These are phyloP conservation scores for Talaromyces rugulosus DNA, from an alignment of 2,329 filamentous ascomycete species.

Conservation along the genomic window DNA sequence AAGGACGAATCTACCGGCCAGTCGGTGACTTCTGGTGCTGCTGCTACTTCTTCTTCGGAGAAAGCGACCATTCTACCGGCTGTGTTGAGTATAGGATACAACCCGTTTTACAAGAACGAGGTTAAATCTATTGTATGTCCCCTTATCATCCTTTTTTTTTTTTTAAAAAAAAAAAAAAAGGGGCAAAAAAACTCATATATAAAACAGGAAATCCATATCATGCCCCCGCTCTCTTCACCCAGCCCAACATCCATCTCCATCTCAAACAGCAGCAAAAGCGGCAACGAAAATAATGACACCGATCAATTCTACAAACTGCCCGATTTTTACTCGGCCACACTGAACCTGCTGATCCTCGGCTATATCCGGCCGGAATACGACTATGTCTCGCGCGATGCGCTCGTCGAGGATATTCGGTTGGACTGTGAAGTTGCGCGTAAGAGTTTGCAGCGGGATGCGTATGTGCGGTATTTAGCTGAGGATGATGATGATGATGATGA, in stretches of 20 bases:
- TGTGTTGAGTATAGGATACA: slow-evolving; percentile 94
- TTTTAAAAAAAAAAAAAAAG: neutral
- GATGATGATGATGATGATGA: slow-evolving; percentile 26
- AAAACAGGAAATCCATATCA: slow-evolving; percentile 71
- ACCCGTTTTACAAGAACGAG: slow-evolving; percentile 94
- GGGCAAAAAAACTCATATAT: neutral
- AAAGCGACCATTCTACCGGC: slow-evolving; percentile 63
- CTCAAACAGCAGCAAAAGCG: neutral
- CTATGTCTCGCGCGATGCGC: slow-evolving; percentile 75
- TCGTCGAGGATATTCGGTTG: slow-evolving; percentile 81
- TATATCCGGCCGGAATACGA: slow-evolving; percentile 88
- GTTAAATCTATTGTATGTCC: slow-evolving; percentile 63
- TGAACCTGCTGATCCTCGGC: slow-evolving; percentile 76
- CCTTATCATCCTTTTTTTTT: neutral
- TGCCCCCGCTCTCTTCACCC: slow-evolving; percentile 62
- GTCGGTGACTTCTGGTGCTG: slow-evolving; percentile 13
- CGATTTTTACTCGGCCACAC: slow-evolving; percentile 81
- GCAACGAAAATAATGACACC: neutral
- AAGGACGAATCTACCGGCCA: slow-evolving; percentile 12
- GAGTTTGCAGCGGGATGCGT: slow-evolving; percentile 66
- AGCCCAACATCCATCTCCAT: slow-evolving; percentile 26
- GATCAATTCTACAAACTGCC: slow-evolving; percentile 37
- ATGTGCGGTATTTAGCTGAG: slow-evolving; percentile 47
- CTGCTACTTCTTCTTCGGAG: neutral
- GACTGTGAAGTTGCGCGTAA: slow-evolving; percentile 79